phyloP scores from a whole-genome alignment of 805 yeast species.

The Zygoascus bituminiphila region DNA sequence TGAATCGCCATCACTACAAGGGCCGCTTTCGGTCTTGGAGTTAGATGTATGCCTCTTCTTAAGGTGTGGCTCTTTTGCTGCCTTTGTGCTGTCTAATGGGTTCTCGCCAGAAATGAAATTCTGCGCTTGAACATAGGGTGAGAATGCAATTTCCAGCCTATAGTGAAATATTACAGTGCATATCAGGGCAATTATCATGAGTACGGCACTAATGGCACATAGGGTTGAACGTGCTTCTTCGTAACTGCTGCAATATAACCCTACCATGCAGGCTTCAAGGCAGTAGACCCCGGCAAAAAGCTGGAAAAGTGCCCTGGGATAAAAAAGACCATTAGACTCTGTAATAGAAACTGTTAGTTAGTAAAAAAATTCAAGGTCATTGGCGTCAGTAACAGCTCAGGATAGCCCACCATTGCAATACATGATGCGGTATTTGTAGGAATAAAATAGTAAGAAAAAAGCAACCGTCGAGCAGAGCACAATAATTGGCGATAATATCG shows the following conservation, averaged over 20 bases:
- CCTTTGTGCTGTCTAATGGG: conserved; percentile 33
- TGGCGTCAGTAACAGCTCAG: background rate
- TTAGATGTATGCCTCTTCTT: background rate
- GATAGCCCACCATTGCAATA: conserved; percentile 53
- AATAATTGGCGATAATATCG: conserved; percentile 73
- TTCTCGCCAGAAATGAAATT: conserved; percentile 32
- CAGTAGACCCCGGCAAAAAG: conserved; percentile 76
- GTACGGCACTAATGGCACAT: conserved; percentile 41
- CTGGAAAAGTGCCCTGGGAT: conserved; percentile 68
- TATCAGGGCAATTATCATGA: conserved; percentile 45
- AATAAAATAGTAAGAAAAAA: conserved; percentile 47
- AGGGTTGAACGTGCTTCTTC: conserved; percentile 38
- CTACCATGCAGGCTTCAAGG: conserved; percentile 68
- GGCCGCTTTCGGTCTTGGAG: background rate
- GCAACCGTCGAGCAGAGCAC: conserved; percentile 51
- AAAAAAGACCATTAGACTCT: conserved; percentile 47
- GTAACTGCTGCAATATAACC: conserved; percentile 58
- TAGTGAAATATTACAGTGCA: conserved; percentile 52
- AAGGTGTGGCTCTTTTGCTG: background rate
- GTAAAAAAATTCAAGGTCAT: too few species aligned
- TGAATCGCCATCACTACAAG: background rate
- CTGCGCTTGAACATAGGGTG: conserved; percentile 18
- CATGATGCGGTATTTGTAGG: conserved; percentile 63
- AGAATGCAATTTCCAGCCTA: conserved; percentile 28
- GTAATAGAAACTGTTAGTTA: conserved; percentile 21